Evolutionary conservation across 2,329 filamentous ascomycete species (phyloP).

Genomic region (Berkeleyomyces basicola): DNA sequence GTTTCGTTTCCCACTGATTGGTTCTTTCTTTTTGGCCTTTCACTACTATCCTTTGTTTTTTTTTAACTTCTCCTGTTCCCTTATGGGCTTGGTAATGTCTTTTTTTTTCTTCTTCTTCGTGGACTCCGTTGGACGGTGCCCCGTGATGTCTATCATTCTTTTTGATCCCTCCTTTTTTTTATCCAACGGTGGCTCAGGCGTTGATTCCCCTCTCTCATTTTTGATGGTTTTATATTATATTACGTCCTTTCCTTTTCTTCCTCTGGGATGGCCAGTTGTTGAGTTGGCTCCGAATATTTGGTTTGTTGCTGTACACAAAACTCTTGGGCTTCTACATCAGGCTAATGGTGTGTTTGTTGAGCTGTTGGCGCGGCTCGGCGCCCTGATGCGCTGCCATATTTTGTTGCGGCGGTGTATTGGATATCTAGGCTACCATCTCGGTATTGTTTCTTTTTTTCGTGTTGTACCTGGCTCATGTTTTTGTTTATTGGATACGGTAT

Average conservation of each 20-base stretch:
- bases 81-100: conserved; percentile 8
- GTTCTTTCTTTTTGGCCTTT: conserved; percentile 16
- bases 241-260: conserved; percentile 11
- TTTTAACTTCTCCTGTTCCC: neutral
- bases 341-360: no score
- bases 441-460: no score
- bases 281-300: neutral
- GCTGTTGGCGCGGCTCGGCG: no score
- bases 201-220: conserved; percentile 16
- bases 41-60: neutral
- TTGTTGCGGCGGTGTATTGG: no score
- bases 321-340: neutral
- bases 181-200: conserved; percentile 8
- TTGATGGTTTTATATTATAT: conserved; percentile 15
- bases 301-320: neutral
- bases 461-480: no score
- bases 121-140: neutral
- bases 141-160: conserved; percentile 4
- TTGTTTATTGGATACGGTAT: no score
- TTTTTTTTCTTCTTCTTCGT: conserved; percentile 1
- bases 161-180: conserved; percentile 3
- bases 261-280: neutral
- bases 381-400: no score
- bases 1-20: no score
- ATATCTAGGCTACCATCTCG: no score